Base-by-base conservation (phyloP, 352 stramenopile species). In the Plasmopara viticola region DNA sequence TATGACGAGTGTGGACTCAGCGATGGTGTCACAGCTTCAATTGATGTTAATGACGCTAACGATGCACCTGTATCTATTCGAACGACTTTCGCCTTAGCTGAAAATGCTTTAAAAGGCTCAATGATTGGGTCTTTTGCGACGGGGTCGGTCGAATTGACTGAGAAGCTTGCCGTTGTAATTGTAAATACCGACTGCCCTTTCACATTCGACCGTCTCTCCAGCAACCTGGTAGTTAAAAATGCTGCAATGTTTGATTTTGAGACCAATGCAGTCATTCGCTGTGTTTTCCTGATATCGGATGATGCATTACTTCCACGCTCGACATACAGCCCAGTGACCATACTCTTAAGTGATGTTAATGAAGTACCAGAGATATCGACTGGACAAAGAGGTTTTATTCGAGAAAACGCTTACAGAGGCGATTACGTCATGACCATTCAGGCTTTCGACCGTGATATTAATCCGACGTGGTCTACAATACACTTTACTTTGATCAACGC, bases 201-300 rank as follows among this genome's bases (percentile, higher is more conserved):
- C 45, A 28, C 29, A 9, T 12, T 68, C 14, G 46, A 60, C 15
- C 9, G 9, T 9, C 0, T 57, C 28, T 58, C 60, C 4, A 51
- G 38, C 17, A 45, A 37, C 0, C 5, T 68, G 13, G 5, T 46
- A 4, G 60, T 61, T 5, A 17, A 46, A 6, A 50, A 33, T 12
- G 10, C 40, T 0, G 14, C 5, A 7, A 37, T 31, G 4, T 68
- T 68, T 64, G 55, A 68, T 54, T 68, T 55, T n/a, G 60, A 68
- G 40, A 15, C 30, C 0, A 51, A 39, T 20, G 2, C 50, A 25
- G 28, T 42, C 2, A 10, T 64, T 33, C 18, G 2, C 5, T 68
- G 60, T 13, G 20, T 48, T 34, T 9, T 64, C 33, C 1, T 64
- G 8, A n/a, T 68, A 15, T 45, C 20, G 10, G 60, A 68, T 37